Evolutionary conservation across 208 protist species (phyloP).

Genomic region (Acanthamoeba castellanii): DNA sequence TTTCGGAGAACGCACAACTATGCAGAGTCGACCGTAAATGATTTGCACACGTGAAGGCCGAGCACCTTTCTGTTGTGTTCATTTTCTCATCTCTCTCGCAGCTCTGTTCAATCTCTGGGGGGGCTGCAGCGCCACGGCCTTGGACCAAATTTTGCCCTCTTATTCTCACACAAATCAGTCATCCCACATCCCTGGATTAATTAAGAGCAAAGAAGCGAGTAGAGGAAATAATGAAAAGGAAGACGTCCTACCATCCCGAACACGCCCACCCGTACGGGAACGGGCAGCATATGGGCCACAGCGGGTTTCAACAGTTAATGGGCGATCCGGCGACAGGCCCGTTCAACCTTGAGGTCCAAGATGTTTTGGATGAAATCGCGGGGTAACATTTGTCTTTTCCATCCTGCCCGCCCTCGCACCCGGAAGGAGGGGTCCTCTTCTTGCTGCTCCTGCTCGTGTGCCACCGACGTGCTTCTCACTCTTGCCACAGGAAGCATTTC

Average conservation of each 20-base stretch:
- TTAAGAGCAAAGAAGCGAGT: too few species aligned
- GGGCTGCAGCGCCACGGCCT: too few species aligned
- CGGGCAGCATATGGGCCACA: not conserved
- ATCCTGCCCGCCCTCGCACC: not conserved
- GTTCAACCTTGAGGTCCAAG: conserved; percentile 42
- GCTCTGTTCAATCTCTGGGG: too few species aligned
- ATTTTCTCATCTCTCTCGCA: too few species aligned
- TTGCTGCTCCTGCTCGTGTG: not conserved
- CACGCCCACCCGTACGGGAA: not conserved
- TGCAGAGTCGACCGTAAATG: too few species aligned
- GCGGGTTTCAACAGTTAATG: too few species aligned
- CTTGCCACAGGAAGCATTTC: conserved; percentile 1
- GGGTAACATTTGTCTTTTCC: conserved; percentile 27
- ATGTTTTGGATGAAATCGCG: conserved; percentile 57
- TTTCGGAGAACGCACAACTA: not conserved
- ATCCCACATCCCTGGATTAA: too few species aligned
- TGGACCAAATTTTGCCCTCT: too few species aligned
- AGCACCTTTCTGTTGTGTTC: too few species aligned
- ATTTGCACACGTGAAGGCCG: too few species aligned
- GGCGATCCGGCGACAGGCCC: not conserved
- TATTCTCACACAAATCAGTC: too few species aligned
- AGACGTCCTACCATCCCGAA: not conserved
- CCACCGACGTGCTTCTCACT: not conserved
- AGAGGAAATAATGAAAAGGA: not conserved
- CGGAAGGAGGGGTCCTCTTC: not conserved